Base-by-base conservation (phyloP, 192 early-diverging fungal genomes). In the Coemansia sp. region DNA sequence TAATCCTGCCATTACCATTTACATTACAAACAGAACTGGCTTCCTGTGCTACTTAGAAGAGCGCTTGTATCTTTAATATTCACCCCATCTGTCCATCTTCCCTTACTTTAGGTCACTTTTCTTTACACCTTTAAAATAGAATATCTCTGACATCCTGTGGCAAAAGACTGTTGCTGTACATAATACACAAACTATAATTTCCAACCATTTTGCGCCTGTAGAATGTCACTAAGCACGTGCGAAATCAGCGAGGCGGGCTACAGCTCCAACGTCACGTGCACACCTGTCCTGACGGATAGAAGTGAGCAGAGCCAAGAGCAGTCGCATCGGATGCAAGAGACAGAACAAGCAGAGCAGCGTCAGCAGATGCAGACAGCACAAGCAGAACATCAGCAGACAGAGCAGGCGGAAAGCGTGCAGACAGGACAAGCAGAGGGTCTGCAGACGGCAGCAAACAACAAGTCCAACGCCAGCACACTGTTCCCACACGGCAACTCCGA, bases 401-500 rank as follows among this genome's bases (percentile, higher is more conserved):
- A 44, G 13, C 43, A 44, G 13, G 43, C 8, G 1, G 13, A 50
- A 18, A 15, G 18, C 19, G 12, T 16, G 49, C 49, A 15, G 49
- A 16, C 7, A 26, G 52, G 11, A 21, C 52, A 26, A 21, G 21
- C 52, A 10, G 52, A 32, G 23, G 21, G 26, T 54, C 5, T 54
- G 52, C 52, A 23, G 9, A 23, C 19, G 52, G 52, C 21, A 3
- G 3, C 26, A 7, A 54, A 59, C 39, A 59, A 59, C 39, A 59
- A 26, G 11, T 38, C 57, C 5, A 59, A 59, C n/a, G 26, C 57
- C 11, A 41, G 39, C 38, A 38, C 57, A 8, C 38, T 41, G 13
- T 59, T 59, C 57, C 57, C 57, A 59, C 57, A 59, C 12, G 37
- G 18, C 52, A 26, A 21, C 32, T 40, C n/a, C 39, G 38, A 59